Evolutionary conservation across 345 rosid genomes (phyloP).

Genomic region (Mangifera indica): DNA sequence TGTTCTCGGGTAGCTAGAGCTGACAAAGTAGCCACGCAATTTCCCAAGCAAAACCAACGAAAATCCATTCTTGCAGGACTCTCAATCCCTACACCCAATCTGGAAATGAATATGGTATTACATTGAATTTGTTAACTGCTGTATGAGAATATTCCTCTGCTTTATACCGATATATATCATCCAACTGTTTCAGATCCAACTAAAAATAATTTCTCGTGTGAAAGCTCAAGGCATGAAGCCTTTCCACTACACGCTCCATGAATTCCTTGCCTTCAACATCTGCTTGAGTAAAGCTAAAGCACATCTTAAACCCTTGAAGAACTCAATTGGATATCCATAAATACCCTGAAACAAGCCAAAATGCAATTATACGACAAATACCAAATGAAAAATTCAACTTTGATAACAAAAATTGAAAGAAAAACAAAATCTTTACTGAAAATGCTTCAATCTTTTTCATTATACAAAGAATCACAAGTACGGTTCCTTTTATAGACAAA

Average conservation of each 20-base stretch:
- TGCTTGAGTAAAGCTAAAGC: conserved; percentile 54
- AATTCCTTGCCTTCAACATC: conserved; percentile 60
- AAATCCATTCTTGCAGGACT: conserved; percentile 70
- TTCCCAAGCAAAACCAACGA: conserved; percentile 68
- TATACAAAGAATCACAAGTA: too few species aligned
- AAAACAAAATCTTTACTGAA: too few species aligned
- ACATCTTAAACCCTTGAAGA: conserved; percentile 59
- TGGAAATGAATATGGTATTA: conserved; percentile 63
- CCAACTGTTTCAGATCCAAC: conserved; percentile 62
- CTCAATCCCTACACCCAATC: conserved; percentile 65
- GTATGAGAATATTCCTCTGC: conserved; percentile 68
- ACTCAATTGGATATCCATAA: conserved; percentile 66
- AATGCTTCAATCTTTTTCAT: too few species aligned
- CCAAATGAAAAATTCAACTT: too few species aligned
- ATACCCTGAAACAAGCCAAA: conserved; percentile 38
- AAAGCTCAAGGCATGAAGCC: conserved; percentile 64
- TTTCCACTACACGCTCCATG: conserved; percentile 44
- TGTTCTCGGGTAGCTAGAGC: conserved; percentile 64
- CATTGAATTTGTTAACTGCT: conserved; percentile 65
- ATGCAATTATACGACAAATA: not conserved
- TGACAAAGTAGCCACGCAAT: conserved; percentile 59
- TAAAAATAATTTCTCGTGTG: conserved; percentile 66
- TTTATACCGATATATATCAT: conserved; percentile 62
- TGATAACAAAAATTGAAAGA: too few species aligned
- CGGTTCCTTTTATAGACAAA: too few species aligned